Base-by-base conservation (phyloP, 176 grass and related monocot species). In the Bothriochloa decipiens region DNA sequence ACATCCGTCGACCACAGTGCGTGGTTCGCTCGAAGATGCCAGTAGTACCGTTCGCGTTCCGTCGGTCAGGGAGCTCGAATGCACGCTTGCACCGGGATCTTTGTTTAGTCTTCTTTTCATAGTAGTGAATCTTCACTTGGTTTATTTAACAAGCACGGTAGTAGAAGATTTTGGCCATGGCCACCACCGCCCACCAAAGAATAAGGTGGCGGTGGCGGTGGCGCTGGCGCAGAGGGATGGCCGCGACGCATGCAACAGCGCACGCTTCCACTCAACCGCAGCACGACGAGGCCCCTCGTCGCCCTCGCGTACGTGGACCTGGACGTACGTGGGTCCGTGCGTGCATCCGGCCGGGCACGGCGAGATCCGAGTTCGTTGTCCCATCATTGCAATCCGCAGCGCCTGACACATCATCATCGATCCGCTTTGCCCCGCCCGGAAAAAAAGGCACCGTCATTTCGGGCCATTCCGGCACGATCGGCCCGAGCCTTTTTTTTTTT, bases 1-100 rank as follows among this genome's bases (percentile, higher is more conserved):
- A 68, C 87, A 69, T 89, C 87, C 87, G 87, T 76, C 82, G 82
- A 89, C 87, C 14, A 85, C 82, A 85, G 82, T 84, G 26, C 13
- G 16, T 27, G 3, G 23, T 27, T 70, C 29, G 8, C 65, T 25
- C 28, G 22, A 17, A 68, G 68, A 25, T 10, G 52, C 17, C n/a
- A n/a, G n/a, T 52, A 18, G 10, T 41, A 43, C 9, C n/a, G n/a
- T n/a, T n/a, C n/a, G n/a, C n/a, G n/a, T n/a, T n/a, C n/a, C n/a
- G n/a, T n/a, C n/a, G n/a, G n/a, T n/a, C n/a, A n/a, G n/a, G n/a
- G n/a, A n/a, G n/a, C 2, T 25, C 39, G 69, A 14, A 15, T 14
- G 37, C 37, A 42, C 68, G 42, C 13, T 43, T 10, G 42, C 70
- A 6, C 70, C 7, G 39, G 6, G 14, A 43, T 39, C 14, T 43